These are phyloP conservation scores for Neurospora sp. DNA, from an alignment of 495 filamentous ascomycete genomes.

Conservation along the genomic window DNA sequence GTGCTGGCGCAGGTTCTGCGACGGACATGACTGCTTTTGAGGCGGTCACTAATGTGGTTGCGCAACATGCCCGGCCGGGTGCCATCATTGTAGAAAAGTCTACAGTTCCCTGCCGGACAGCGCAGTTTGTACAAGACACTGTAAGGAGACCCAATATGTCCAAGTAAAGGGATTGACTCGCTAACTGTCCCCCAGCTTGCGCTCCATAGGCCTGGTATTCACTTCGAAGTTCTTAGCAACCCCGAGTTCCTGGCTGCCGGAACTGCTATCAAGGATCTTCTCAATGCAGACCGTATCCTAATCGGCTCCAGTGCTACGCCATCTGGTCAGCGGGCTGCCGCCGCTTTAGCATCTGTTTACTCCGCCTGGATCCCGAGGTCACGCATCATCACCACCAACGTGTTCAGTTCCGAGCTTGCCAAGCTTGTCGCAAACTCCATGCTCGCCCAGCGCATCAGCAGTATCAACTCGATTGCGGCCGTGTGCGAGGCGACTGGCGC, in stretches of 20 bases:
- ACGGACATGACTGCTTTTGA: conserved; percentile 64
- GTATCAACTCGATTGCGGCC: conserved; percentile 67
- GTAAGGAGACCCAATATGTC: conserved; percentile 25
- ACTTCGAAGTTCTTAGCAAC: conserved; percentile 72
- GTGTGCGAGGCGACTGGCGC: conserved; percentile 71
- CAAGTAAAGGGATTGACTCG: neutral
- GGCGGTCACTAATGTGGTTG: conserved; percentile 54
- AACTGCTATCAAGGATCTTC: conserved; percentile 60
- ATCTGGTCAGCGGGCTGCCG: conserved; percentile 50
- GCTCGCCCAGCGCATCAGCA: conserved; percentile 72
- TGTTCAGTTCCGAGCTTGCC: conserved; percentile 68
- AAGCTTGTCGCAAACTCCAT: conserved; percentile 75
- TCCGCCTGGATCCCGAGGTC: conserved; percentile 54
- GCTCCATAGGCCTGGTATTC: conserved; percentile 42
- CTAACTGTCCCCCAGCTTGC: conserved; percentile 19
- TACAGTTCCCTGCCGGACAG: conserved; percentile 69
- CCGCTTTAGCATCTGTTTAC: conserved; percentile 53
- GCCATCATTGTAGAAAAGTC: conserved; percentile 75
- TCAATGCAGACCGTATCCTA: conserved; percentile 63
- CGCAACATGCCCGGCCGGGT: conserved; percentile 49
- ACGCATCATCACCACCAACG: conserved; percentile 58
- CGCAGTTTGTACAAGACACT: conserved; percentile 55
- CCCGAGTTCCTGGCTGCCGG: conserved; percentile 76
- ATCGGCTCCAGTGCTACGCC: conserved; percentile 55
- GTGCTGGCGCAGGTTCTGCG: conserved; percentile 57